A percentile compares a stretch with the other conserved stretches of the same genome.
Evolutionary conservation across 2,329 filamentous ascomycete genomes (phyloP).

Genomic region (Botrytis cinerea): DNA sequence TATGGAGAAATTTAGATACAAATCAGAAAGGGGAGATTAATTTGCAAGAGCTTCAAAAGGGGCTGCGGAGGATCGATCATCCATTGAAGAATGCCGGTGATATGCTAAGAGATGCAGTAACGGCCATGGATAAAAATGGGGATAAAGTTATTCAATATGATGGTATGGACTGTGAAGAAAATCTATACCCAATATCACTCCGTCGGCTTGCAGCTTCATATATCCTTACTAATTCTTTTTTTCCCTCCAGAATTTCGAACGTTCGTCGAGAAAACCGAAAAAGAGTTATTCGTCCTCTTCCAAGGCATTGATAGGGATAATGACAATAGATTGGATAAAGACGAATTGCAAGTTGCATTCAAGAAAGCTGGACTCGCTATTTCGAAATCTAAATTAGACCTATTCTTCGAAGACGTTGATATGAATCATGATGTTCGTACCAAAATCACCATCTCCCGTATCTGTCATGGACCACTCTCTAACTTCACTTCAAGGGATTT

Average conservation of each 20-base stretch:
- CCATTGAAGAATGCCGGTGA: constrained; percentile 90
- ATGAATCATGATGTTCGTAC: constrained; percentile 68
- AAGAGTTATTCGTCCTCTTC: constrained; percentile 80
- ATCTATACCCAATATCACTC: neutral
- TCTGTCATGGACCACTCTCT: constrained; percentile 16
- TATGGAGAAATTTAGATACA: constrained; percentile 83
- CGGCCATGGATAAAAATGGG: constrained; percentile 79
- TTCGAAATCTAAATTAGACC: constrained; percentile 72
- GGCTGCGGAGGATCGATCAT: constrained; percentile 86
- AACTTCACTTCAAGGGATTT: constrained; percentile 45
- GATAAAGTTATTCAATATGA: constrained; percentile 91
- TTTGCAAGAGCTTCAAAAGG: constrained; percentile 79
- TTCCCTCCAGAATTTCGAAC: constrained; percentile 72
- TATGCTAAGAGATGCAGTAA: constrained; percentile 78
- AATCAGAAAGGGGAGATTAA: constrained; percentile 78
- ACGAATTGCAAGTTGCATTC: constrained; percentile 81
- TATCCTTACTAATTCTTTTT: constrained; percentile 19
- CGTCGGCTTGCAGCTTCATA: neutral
- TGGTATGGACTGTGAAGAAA: constrained; percentile 56
- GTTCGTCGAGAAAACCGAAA: constrained; percentile 87
- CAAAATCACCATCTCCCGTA: neutral
- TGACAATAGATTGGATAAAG: constrained; percentile 82
- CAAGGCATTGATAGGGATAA: constrained; percentile 81
- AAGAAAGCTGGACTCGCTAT: constrained; percentile 75
- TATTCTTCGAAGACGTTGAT: constrained; percentile 90